Evolutionary conservation across 768 basidiomycete species (phyloP), one percentile per base, ranked within the genome.

Genomic region (Heimioporus sp.): DNA sequence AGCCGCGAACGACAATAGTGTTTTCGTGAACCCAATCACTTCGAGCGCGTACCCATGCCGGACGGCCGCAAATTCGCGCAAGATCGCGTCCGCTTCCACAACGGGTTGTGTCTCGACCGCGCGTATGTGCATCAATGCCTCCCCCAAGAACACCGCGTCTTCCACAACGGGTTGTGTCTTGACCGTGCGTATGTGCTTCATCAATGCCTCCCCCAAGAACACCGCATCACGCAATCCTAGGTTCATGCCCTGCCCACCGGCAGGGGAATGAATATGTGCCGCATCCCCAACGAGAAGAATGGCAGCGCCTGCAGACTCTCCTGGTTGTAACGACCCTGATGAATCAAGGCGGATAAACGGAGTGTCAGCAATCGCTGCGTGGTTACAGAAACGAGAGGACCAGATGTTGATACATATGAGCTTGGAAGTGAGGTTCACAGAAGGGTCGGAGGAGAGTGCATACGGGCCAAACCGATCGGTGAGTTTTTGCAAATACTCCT

Each of bases 211-310:
- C n/a, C n/a, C n/a, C n/a, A n/a, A n/a, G n/a, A n/a, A n/a, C n/a
- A n/a, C n/a, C n/a, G n/a, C n/a, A n/a, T n/a, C 81, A 11, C 81
- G 73, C 20, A 83, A 61, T 10, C 80, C 80, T 21, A 82, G 73
- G 53, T 81, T 81, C 80, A 83, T 79, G 8, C 81, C 81, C 54
- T 82, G 81, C 1, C 81, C 81, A 4, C 81, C 80, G 2, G 73
- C 70, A 5, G 81, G 80, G 2, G 81, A 77, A 49, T 81, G 81
- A 45, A 80, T 75, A 19, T 78, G 72, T 19, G 80, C 81, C 1
- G 80, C 79, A 56, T 79, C 77, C 1, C 76, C 77, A 2, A 76
- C 44, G 41, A 80, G 60, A 30, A 69, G 11, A 37, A 69, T 52
- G 0, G 19, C 59, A 0, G 57, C 60, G 2, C 64, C 65, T n/a